Evolutionary conservation across 179 eudicot genomes (phyloP).

Genomic region (Heliamphora pulchella): DNA sequence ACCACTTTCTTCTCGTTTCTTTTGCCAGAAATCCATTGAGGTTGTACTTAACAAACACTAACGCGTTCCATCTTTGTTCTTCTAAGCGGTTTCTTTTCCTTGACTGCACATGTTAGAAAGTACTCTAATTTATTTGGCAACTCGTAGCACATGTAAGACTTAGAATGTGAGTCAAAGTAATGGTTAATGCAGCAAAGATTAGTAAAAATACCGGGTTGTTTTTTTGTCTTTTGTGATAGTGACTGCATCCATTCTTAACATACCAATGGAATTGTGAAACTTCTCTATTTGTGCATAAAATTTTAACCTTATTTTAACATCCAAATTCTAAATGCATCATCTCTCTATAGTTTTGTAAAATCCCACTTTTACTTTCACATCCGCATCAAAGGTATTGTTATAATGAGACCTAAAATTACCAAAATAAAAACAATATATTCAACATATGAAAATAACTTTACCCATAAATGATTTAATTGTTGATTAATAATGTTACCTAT

Average conservation of each 20-base stretch:
- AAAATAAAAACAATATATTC: too few species aligned
- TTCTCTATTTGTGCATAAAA: not conserved
- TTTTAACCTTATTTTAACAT: conserved; percentile 2
- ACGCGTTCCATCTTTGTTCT: conserved; percentile 6
- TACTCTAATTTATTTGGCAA: too few species aligned
- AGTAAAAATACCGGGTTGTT: not conserved
- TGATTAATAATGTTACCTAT: not conserved
- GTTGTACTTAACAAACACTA: not conserved
- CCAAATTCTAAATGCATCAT: not conserved
- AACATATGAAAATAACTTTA: too few species aligned
- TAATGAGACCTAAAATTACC: not conserved
- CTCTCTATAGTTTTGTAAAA: not conserved
- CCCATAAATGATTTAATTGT: too few species aligned
- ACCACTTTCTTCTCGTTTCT: not conserved
- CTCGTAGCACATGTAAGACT: not conserved
- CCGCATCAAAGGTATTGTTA: not conserved
- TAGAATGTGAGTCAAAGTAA: not conserved
- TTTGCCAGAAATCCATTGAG: not conserved
- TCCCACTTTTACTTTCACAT: not conserved
- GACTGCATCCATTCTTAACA: not conserved
- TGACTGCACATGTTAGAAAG: not conserved
- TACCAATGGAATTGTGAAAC: not conserved
- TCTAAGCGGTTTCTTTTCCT: not conserved
- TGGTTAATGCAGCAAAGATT: not conserved
- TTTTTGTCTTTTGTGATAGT: not conserved